Evolutionary conservation across 129 eudicot species (phyloP).

Genomic region (Lactuca saligna): DNA sequence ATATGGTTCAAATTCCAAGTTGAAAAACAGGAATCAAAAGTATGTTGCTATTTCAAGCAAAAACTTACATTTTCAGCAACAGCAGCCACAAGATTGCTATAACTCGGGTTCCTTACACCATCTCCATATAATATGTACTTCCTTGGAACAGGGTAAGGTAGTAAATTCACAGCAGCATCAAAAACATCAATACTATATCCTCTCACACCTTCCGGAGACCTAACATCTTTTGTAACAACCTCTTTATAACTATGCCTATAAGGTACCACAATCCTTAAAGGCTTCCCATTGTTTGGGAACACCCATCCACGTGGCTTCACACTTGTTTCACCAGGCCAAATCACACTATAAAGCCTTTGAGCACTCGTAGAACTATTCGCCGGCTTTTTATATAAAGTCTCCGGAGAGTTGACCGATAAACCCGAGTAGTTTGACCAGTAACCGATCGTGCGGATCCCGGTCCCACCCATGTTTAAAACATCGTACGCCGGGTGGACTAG

Average conservation of each 20-base stretch:
- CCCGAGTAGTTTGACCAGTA: slow-evolving; percentile 89
- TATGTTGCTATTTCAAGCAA: not conserved
- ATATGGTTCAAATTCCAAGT: not conserved
- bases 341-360: slow-evolving; percentile 58
- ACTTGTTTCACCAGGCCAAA: slow-evolving; percentile 91
- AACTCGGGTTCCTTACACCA: slow-evolving; percentile 73
- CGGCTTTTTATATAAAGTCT: slow-evolving; percentile 48
- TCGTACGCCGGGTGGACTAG: slow-evolving; percentile 68
- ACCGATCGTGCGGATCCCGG: slow-evolving; percentile 61
- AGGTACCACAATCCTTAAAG: slow-evolving; percentile 80
- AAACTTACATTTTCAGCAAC: slow-evolving; percentile 76
- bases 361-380: slow-evolving; percentile 42
- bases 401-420: slow-evolving; percentile 65
- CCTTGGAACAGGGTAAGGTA: slow-evolving; percentile 89
- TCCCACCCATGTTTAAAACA: slow-evolving; percentile 73
- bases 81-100: slow-evolving; percentile 61
- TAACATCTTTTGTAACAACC: slow-evolving; percentile 55
- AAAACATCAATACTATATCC: slow-evolving; percentile 93
- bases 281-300: slow-evolving; percentile 90
- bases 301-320: slow-evolving; percentile 88
- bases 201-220: slow-evolving; percentile 64
- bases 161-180: slow-evolving; percentile 81
- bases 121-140: slow-evolving; percentile 66
- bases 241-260: slow-evolving; percentile 66
- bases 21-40: not conserved